Evolutionary conservation across 306 rosid genomes (phyloP), one percentile per base, ranked within the genome.

Genomic region (Argentina anserina): DNA sequence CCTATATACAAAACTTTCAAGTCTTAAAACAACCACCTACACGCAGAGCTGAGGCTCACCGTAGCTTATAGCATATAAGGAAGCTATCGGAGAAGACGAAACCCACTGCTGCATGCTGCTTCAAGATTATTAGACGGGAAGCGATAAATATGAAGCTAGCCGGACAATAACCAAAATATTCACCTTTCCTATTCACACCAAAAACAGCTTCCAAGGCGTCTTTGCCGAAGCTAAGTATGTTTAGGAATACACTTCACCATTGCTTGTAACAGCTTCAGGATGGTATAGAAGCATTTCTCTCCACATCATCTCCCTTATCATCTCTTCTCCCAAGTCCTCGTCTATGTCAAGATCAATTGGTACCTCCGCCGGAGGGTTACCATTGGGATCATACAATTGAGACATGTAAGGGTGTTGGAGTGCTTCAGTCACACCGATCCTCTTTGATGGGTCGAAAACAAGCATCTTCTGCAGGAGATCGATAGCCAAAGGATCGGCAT

Each of bases 241-340:
- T 76, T 72, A 89, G 42, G 81, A 65, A 69, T 81, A 78, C 78
- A 88, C 75, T 42, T 72, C 85, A 21, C 72, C 74, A 17, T 65
- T 84, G 68, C 69, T 71, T 34, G 63, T 70, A 18, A 76, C 82
- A 76, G 73, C 78, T 73, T 89, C 97, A 1, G 98, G 97, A 77
- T 93, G 98, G 86, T 90, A 87, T 75, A 83, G 93, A 69, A 89
- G 86, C 93, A 93, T 90, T 82, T 93, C 98, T 28, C 69, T 81
- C 96, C 89, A 93, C 96, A 90, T 90, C 98, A 89, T 86, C 92
- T 93, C 98, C 83, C 98, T 87, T 87, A 93, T 89, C 90, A 85
- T 84, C 69, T 87, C 93, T 85, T 93, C 98, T 76, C 92, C 97
- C 17, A 90, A 91, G 70, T 89, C 97, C 80, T 90, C 98, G 8